Evolutionary conservation across 768 basidiomycete genomes (phyloP).

Genomic region (Paxillus rubicundulus): DNA sequence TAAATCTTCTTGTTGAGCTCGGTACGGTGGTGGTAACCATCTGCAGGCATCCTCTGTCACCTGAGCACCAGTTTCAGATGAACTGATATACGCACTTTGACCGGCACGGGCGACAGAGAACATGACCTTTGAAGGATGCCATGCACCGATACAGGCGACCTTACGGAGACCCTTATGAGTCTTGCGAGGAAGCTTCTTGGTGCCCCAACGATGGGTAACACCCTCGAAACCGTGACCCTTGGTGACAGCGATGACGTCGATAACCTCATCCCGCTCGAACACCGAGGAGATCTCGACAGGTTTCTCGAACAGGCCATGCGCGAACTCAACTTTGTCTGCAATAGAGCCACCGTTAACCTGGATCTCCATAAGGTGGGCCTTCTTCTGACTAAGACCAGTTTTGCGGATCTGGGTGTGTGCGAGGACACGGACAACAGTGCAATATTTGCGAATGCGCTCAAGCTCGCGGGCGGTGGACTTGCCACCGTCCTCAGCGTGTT

Average conservation of each 20-base stretch:
- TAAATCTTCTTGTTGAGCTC: constrained; percentile 99
- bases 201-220: constrained; percentile 99
- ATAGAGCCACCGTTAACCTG: constrained; percentile 97
- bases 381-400: constrained; percentile 98
- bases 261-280: constrained; percentile 96
- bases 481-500: constrained; percentile 92
- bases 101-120: constrained; percentile 99
- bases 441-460: constrained; percentile 99
- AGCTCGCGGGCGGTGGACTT: constrained; percentile 93
- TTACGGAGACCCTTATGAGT: constrained; percentile 99
- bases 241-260: constrained; percentile 97
- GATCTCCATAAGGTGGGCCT: constrained; percentile 99
- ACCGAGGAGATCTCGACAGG: constrained; percentile 78
- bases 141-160: constrained; percentile 98
- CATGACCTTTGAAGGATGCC: constrained; percentile 99
- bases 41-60: constrained; percentile 37
- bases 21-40: constrained; percentile 95
- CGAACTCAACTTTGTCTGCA: constrained; percentile 96
- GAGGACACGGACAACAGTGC: constrained; percentile 98
- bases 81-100: constrained; percentile 72
- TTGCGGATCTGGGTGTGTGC: constrained; percentile 99
- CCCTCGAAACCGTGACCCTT: constrained; percentile 99
- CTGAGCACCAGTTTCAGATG: neutral
- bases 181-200: constrained; percentile 97
- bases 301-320: constrained; percentile 95